Conservation (phyloP, 2,329 filamentous ascomycete genomes). For the Alternaria metachromatica region DNA sequence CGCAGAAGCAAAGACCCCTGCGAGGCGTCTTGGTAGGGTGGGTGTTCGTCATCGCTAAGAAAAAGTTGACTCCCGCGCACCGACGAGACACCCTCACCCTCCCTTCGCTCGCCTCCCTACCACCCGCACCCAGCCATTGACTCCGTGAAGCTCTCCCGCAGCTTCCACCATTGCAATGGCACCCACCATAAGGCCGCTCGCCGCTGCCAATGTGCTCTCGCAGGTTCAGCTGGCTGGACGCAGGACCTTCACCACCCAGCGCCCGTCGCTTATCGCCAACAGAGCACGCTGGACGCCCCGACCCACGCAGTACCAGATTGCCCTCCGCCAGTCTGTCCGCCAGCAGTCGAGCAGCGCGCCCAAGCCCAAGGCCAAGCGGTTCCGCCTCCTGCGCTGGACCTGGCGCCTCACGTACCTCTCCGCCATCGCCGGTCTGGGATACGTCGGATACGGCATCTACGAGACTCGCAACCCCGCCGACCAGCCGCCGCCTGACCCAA, state of each 20-base stretch:
- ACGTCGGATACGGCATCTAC: constrained; percentile 82
- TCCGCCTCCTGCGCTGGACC: constrained; percentile 76
- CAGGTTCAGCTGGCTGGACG: constrained; percentile 45
- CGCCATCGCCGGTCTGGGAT: constrained; percentile 71
- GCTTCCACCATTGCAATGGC: constrained; percentile 38
- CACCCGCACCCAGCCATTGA: constrained; percentile 14
- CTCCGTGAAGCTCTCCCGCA: constrained; percentile 10
- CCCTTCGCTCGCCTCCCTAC: constrained; percentile 16
- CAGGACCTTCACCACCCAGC: constrained; percentile 44
- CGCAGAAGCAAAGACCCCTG: constrained; percentile 14
- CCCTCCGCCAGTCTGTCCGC: constrained; percentile 46
- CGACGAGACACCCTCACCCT: constrained; percentile 16
- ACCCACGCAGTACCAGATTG: constrained; percentile 42
- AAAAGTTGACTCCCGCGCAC: constrained; percentile 32
- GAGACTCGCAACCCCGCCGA: constrained; percentile 79
- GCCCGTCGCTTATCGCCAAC: constrained; percentile 43
- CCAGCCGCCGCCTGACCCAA: constrained; percentile 79
- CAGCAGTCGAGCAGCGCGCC: constrained; percentile 41
- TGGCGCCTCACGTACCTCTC: constrained; percentile 86
- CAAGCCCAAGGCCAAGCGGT: constrained; percentile 50
- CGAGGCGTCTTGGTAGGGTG: constrained; percentile 10
- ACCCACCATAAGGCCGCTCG: constrained; percentile 46
- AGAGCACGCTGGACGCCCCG: constrained; percentile 45
- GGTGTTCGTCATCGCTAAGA: constrained; percentile 34
- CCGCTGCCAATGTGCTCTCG: constrained; percentile 36